Base-by-base conservation (phyloP, 495 filamentous ascomycete species). In the Aspergillus wentii region DNA sequence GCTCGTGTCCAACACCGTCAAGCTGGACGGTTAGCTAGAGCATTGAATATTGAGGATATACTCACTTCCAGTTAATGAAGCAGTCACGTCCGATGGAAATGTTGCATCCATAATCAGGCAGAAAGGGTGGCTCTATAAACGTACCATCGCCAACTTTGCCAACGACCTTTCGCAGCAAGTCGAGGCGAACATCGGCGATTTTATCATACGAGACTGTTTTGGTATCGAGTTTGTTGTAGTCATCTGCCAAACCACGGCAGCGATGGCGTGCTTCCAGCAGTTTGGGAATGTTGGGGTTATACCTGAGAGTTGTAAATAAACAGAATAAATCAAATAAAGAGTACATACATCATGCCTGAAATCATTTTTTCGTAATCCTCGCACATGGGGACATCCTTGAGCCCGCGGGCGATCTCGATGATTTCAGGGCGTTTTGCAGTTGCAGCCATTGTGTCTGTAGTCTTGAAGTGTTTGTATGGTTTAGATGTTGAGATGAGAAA, bases 351-450 rank as follows among this genome's bases (percentile, higher is more conserved):
- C 70, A 75, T 72, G 1, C 72, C 71, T 0, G 71, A 74, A 25
- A 75, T 68, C 73, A 77, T 77, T 13, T 66, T 62, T 46, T 75
- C 72, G 35, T 73, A 75, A 28, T 75, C 66, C 8, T 72, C 66
- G 33, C 71, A 63, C 61, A 64, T 59, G 3, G 66, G 66, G 0
- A 69, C 49, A 20, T 67, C 44, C 25, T 52, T 35, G 5, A 78
- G 52, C n/a, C 35, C 45, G 18, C 52, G 66, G 14, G 74, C 66
- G 22, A 64, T 44, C 23, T 57, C 62, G 31, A 78, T 63, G n/a
- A 65, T 52, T n/a, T 68, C 64, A 3, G 57, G 45, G 19, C 67
- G 48, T 53, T 75, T 75, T 30, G 61, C 49, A 2, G 45, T 48
- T 10, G 60, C 53, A 11, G 71, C 69, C 61, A 68, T 63, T 35